Evolutionary conservation across 139 green algal genomes (phyloP).

Genomic region (Chlorella sp.): DNA sequence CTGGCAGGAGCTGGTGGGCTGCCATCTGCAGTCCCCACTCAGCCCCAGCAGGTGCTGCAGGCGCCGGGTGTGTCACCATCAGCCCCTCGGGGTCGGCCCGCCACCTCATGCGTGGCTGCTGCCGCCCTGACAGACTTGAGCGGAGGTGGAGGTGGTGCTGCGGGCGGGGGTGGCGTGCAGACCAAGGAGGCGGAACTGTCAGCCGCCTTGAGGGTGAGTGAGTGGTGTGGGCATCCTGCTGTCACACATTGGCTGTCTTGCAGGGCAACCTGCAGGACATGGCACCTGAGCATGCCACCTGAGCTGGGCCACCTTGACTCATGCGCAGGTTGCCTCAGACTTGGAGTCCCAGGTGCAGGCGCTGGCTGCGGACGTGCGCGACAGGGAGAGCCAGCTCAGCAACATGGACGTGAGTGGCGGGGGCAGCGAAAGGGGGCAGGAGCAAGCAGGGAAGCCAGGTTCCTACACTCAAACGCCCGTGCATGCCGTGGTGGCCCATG

Average conservation of each 20-base stretch:
- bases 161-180: too few species aligned
- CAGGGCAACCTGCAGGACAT: neutral
- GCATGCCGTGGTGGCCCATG: neutral
- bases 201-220: neutral
- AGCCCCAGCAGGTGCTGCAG: too few species aligned
- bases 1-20: too few species aligned
- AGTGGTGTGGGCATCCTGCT: neutral
- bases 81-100: too few species aligned
- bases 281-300: neutral
- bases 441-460: neutral
- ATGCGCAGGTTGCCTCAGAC: neutral
- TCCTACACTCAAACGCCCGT: neutral
- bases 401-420: neutral
- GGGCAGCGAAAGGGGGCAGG: neutral
- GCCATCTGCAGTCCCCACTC: too few species aligned
- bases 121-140: too few species aligned
- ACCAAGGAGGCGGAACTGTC: neutral
- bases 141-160: too few species aligned
- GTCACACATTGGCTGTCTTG: neutral
- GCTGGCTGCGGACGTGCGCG: neutral
- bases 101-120: too few species aligned
- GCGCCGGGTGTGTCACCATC: too few species aligned
- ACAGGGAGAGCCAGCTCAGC: neutral
- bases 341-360: neutral
- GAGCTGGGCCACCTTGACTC: neutral